Base-by-base conservation (phyloP, 352 stramenopile genomes). In the Aphanomyces invadans region DNA sequence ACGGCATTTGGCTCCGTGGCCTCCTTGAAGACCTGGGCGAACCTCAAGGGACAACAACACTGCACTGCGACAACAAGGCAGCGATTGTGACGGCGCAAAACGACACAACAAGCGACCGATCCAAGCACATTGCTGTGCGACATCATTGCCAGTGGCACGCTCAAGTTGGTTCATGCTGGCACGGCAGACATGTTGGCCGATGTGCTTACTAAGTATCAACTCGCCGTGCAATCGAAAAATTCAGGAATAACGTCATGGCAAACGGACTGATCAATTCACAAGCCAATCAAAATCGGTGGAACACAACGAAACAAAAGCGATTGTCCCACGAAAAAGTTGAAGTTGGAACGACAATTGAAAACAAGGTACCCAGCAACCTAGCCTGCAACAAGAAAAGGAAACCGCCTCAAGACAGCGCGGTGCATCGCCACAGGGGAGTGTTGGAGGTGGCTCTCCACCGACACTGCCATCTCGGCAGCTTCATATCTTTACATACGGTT, bases 101-200 rank as follows among this genome's bases (percentile, higher is more conserved):
- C 46, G 46, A 54, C 46, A 21, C n/a, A 7, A 54, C 25, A 23
- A 54, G 46, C 46, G 46, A 5, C n/a, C 46, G 46, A 5, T 29
- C n/a, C 46, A 54, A 54, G 46, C 46, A 54, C 19, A 54, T 54
- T 23, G 46, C n/a, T 7, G 46, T 54, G 46, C n/a, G n/a, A 54
- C 46, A 9, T 54, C 25, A 23, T 54, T 9, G 7, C n/a, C n/a
- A 29, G 25, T 9, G n/a, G n/a, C 19, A n/a, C 46, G 7, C 25
- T 54, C n/a, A 29, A 29, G 46, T 21, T 54, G 46, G 46, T 29
- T 21, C 46, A 54, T n/a, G 46, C n/a, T 11, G 19, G 46, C 5
- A 54, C 7, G 46, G 46, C 46, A 19, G 46, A 54, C 46, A 23
- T 29, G 25, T 29, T 54, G 5, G 46, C 46, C 7, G 46, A 54